Base-by-base conservation (phyloP, 331 rosid species). In the Pyracantha coccinea region DNA sequence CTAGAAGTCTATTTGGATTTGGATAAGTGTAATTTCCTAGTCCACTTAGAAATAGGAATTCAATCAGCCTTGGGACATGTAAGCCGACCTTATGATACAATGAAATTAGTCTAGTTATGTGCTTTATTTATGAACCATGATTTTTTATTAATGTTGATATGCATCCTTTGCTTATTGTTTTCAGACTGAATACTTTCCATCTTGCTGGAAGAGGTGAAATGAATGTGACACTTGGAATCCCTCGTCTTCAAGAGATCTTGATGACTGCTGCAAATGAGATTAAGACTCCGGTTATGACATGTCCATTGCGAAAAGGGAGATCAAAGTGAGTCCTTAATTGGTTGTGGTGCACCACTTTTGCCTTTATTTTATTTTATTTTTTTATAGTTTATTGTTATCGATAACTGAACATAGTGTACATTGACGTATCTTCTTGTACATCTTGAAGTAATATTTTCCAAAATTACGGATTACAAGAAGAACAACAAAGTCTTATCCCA, bases 211-310 rank as follows among this genome's bases (percentile, higher is more conserved):
- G 97, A 75, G 97, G 97, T 85, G 97, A 94, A 87, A 90, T 89
- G 96, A 94, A 94, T 59, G 99, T 92, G 83, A 94, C 99, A 3
- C 99, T 94, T 66, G 99, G 99, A 78, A 94, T 94, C 81, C 97
- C 99, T 13, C 92, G 96, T 31, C 93, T 90, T 69, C 92, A 88
- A 78, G 99, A 94, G 84, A 92, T 94, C 55, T 73, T 94, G 80
- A 92, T 87, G 97, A 83, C 91, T 64, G 97, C 99, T 76, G 63
- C 97, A 32, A 50, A 27, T 20, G 80, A 89, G 47, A 92, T 92
- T 78, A 90, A 90, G 86, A 94, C 99, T 68, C 97, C 97, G 12
- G 83, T 90, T 58, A 94, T 94, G 99, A 82, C 97, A 66, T 94
- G 99, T 83, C 99, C 99, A 60, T 71, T 94, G 81, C 86, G 64